Evolutionary conservation across 208 protist species (phyloP), one percentile per base, ranked within the genome.

Genomic region (Angomonas desouzai): DNA sequence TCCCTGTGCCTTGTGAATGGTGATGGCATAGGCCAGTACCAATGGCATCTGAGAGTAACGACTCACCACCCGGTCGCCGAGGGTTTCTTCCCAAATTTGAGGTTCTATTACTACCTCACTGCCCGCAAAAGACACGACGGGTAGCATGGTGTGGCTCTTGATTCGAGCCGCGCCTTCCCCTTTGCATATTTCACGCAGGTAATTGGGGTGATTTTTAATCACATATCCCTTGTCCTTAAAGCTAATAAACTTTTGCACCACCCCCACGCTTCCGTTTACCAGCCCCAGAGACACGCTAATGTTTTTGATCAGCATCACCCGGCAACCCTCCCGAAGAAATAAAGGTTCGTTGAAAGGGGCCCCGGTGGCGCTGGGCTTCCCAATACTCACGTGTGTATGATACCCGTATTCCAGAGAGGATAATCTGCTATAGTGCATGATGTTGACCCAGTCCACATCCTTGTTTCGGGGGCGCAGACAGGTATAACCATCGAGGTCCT

Each of bases 1-100:
- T 30, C 97, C 97, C 68, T 99, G 97, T 32, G 83, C 87, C 64
- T 99, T 99, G 78, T 99, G 97, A 49, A 98, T 97, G 7, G 96
- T 98, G 55, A 98, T 87, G 29, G 94, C 94, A 79, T 96, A 99
- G 38, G 96, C 97, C 6, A 98, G 81, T n/a, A 84, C 85, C 1
- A 99, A 80, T 33, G 97, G 97, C 13, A 98, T 83, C 70, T 95
- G 89, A 23, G 80, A 73, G 23, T 64, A 76, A 65, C 69, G 72
- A 7, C 78, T 75, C 13, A 87, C 38, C 43, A 76, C 68, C 22
- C 47, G 20, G 18, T 81, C 74, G 28, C 85, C 89, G 28, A 79
- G 70, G 68, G 64, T 71, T 64, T 87, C 80, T 32, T 67, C 71
- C 86, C 89, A 95, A 43, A 77, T 63, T 62, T 87, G 81, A 45